Base-by-base conservation (phyloP, 805 yeast genomes). In the Metschnikowia lunata region DNA sequence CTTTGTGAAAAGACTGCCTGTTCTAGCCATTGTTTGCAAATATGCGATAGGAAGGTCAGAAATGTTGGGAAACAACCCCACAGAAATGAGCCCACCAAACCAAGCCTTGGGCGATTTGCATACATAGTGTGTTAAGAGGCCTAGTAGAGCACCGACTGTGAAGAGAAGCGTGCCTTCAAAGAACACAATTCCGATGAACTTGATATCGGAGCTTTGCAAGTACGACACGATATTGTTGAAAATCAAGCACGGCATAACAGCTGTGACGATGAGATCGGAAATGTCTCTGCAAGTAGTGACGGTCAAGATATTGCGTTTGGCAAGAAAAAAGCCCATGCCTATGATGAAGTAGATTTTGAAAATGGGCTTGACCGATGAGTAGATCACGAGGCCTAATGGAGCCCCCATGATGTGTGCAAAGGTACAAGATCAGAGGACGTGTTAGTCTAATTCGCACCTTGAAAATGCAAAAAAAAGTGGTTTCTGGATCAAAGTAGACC, bases 1-100 rank as follows among this genome's bases (percentile, higher is more conserved):
- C 12, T 69, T 55, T 0, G 82, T 68, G 54, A 89, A 82, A 7
- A 71, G 54, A 7, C 75, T 67, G 1, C 78, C 69, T 1, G 88
- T 81, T 12, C 78, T 73, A 26, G 85, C 82, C 57, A 88, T 65
- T 2, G 91, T 83, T 56, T 83, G 88, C 31, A 82, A 61, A 53
- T 88, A 88, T 0, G 96, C 95, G 52, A 88, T 85, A 0, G 96
- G 96, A 44, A 88, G 70, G 64, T 88, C 96, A 12, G 89, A 79
- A 36, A 84, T 80, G 57, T 88, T 88, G 36, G 89, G 90, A 57
- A 87, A 79, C 28, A 85, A 68, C 0, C 91, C 88, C 8, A 85
- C 88, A 27, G 83, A 74, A 7, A 84, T 49, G 14, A 83, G 59
- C 0, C 96, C 95, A 42, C 95, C 93, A 26, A 75, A 66, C 91